Evolutionary conservation across 768 basidiomycete genomes (phyloP), one percentile per base, ranked within the genome.

Genomic region (Boletus bicolor): DNA sequence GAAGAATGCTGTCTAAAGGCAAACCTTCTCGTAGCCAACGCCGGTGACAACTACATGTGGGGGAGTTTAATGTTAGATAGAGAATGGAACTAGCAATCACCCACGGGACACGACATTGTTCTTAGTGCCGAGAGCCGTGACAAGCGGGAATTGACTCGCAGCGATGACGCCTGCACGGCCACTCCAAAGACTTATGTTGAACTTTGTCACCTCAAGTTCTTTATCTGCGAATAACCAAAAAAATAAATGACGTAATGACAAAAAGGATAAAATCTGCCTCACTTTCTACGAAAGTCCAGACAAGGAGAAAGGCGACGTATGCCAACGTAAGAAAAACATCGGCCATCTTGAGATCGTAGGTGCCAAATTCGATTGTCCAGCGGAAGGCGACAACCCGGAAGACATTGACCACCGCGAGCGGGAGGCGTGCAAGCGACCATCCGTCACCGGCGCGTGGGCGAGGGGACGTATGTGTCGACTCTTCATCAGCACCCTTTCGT

Each of bases 361-460:
- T 66, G 14, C 80, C 81, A 21, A 82, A 69, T 15, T 78, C 73
- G 36, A 83, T 55, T 4, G 74, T 76, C 64, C 71, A 73, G 14
- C 83, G 78, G 62, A 83, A 84, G 7, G 76, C 75, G 19, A 78
- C 53, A 21, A 82, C 77, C 21, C 77, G 75, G 66, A 82, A 82
- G 7, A 65, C 66, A 12, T 80, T 74, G 35, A 73, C 64, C 21
- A 73, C 30, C 2, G 76, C 79, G n/a, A 62, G 56, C 0, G 75
- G 73, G 10, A 77, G 53, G 30, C 74, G 71, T 32, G 63, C 39
- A 71, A 77, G 55, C 69, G 75, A 69, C 78, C 79, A 9, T 60
- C 68, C 19, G 67, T 65, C 24, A 68, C 69, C 6, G 21, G 11
- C 11, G 64, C 55, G 44, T 7, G 28, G n/a, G 28, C 28, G 45